Evolutionary conservation across 331 rosid genomes (phyloP).

Genomic region (Malus hybrid): DNA sequence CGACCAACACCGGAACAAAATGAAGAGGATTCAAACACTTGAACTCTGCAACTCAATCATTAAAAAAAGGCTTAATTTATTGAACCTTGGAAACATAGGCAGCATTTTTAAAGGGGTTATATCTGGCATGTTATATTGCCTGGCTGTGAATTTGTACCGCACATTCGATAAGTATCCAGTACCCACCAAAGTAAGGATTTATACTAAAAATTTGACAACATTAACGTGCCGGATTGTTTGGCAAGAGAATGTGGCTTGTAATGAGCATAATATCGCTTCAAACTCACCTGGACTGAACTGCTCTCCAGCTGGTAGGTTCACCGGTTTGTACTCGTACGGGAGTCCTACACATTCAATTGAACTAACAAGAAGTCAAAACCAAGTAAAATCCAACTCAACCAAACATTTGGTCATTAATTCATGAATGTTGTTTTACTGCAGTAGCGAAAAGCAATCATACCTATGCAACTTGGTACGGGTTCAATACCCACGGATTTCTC

Average conservation of each 20-base stretch:
- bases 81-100: neutral
- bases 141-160: neutral
- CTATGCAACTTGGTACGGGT: neutral
- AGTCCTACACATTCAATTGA: slow-evolving; percentile 22
- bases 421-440: no score
- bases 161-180: neutral
- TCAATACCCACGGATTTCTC: no score
- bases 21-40: slow-evolving; percentile 40
- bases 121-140: neutral
- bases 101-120: neutral
- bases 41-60: slow-evolving; percentile 36
- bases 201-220: no score
- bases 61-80: neutral
- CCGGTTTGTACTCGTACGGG: slow-evolving; percentile 39
- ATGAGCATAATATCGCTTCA: neutral
- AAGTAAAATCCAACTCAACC: neutral
- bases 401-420: neutral
- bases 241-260: neutral
- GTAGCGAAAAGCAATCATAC: neutral
- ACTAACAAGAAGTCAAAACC: neutral
- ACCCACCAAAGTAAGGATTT: neutral
- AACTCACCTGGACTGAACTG: slow-evolving; percentile 44
- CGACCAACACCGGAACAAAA: slow-evolving; percentile 43
- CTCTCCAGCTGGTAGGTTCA: slow-evolving; percentile 33
- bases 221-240: neutral